Base-by-base conservation (phyloP, 345 rosid species). In the Rubroshorea leprosula region DNA sequence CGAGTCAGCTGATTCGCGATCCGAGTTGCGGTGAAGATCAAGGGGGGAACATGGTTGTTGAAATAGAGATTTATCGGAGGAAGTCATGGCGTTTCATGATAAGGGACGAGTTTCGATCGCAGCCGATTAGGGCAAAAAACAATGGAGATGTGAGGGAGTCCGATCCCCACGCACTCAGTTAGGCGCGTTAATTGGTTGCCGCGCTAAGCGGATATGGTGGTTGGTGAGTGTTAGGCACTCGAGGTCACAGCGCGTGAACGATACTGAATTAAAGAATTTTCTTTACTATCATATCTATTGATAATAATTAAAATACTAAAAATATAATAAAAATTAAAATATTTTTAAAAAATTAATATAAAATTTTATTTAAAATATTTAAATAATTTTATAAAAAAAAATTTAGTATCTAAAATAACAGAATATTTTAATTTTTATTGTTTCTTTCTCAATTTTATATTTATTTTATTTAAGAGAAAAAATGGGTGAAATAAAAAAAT, bases 91-190 rank as follows among this genome's bases (percentile, higher is more conserved):
- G 13, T 60, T 65, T 51, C 69, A 59, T 64, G 77, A 54, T 58
- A 60, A 67, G 76, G 54, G 45, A 27, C 16, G 41, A 23, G 63
- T 64, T 49, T 21, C 46, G 26, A 52, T 38, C 68, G 70, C 63
- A 70, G 63, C 47, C 75, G 81, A 71, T 71, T 75, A 68, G 80
- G 69, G 73, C 78, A 64, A 72, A 41, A 31, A 43, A 62, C 73
- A 57, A 31, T 57, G 47, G 17, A 2, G 1, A 4, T 44, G 18
- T 44, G 17, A 44, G 18, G 47, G 18, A 2, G 47, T 13, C 6
- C n/a, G 47, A 4, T 44, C 41, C 18, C 2, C 47, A 44, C 47
- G 47, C 47, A n/a, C 16, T 2, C 14, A 13, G 14, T 13, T 16
- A 14, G 47, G 47, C 47, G 47, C 47, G 47, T 44, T 44, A n/a